A percentile compares a stretch with the other conserved stretches of the same genome.
phyloP scores from a whole-genome alignment of 805 yeast species.

The Pichia thaimueangensis region DNA sequence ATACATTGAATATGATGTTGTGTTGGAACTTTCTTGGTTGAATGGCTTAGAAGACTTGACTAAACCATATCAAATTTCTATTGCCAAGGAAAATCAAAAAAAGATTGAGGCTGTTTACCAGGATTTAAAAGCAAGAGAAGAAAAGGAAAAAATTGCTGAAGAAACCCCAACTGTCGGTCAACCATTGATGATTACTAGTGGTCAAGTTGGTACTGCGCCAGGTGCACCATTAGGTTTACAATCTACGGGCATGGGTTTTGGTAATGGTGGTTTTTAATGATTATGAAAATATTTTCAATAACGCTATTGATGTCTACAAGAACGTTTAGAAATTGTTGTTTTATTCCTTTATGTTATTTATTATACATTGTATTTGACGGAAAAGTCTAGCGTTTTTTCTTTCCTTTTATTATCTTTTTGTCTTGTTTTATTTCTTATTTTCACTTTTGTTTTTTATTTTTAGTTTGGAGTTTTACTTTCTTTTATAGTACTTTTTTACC shows the following conservation, averaged over 20 bases:
- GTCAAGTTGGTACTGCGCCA: constrained; percentile 31
- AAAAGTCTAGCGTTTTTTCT: too few relatives aligned
- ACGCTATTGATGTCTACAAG: too few relatives aligned
- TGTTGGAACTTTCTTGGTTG: constrained; percentile 87
- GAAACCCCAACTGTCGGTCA: constrained; percentile 51
- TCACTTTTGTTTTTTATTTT: constrained; percentile 2
- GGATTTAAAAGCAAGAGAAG: constrained; percentile 67
- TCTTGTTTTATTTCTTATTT: background rate
- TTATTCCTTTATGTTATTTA: too few relatives aligned
- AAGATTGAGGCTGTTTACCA: constrained; percentile 57
- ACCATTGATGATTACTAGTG: constrained; percentile 79
- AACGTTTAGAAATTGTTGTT: too few relatives aligned
- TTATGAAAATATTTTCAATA: background rate
- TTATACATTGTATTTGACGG: too few relatives aligned
- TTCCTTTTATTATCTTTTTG: too few relatives aligned
- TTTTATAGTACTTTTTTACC: too few relatives aligned
- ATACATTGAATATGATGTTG: constrained; percentile 72
- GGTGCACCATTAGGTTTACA: constrained; percentile 49
- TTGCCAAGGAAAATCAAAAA: constrained; percentile 72
- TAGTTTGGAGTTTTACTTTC: constrained; percentile 7
- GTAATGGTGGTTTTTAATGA: constrained; percentile 40
- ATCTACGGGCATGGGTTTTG: constrained; percentile 68
- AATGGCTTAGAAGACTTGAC: constrained; percentile 75
- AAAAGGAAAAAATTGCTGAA: constrained; percentile 44
- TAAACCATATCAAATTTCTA: constrained; percentile 86